phyloP scores from a whole-genome alignment of 768 basidiomycete genomes.

The Inosperma sp. region DNA sequence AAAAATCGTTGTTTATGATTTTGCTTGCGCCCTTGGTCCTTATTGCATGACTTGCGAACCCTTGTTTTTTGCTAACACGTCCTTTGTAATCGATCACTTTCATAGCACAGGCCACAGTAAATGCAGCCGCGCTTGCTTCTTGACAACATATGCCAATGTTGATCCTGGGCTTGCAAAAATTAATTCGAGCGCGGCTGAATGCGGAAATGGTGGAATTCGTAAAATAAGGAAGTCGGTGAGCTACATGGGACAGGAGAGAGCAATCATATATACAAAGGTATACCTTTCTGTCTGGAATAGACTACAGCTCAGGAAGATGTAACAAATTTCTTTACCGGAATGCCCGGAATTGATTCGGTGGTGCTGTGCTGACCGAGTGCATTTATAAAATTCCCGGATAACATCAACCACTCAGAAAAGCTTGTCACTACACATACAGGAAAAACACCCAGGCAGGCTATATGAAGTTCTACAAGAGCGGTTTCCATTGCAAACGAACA shows the following conservation, averaged over 20 bases:
- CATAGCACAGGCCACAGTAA: slow-evolving; percentile 26
- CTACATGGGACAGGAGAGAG: slow-evolving; percentile 25
- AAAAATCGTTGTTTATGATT: slow-evolving; percentile 6
- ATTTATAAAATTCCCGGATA: too few relatives aligned
- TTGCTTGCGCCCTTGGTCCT: slow-evolving; percentile 16
- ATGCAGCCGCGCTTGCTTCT: slow-evolving; percentile 23
- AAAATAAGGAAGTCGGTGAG: slow-evolving; percentile 26
- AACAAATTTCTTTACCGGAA: neutral
- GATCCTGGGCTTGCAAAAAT: slow-evolving; percentile 21
- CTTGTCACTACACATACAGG: too few relatives aligned
- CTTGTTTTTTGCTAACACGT: slow-evolving; percentile 23
- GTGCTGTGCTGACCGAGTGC: too few relatives aligned
- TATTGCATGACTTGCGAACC: slow-evolving; percentile 20
- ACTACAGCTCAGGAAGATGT: slow-evolving; percentile 1
- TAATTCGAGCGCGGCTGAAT: slow-evolving; percentile 29
- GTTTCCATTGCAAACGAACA: too few relatives aligned
- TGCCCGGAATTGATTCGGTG: too few relatives aligned
- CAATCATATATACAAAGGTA: slow-evolving; percentile 22
- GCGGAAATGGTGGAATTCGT: slow-evolving; percentile 23
- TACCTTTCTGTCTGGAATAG: slow-evolving; percentile 18
- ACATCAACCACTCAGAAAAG: too few relatives aligned
- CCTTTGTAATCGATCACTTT: slow-evolving; percentile 25
- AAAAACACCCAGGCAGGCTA: too few relatives aligned
- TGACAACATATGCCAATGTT: slow-evolving; percentile 20
- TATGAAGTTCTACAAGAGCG: too few relatives aligned